Conservation (phyloP, 2,329 filamentous ascomycete species). For the Albifimbria verrucaria region DNA sequence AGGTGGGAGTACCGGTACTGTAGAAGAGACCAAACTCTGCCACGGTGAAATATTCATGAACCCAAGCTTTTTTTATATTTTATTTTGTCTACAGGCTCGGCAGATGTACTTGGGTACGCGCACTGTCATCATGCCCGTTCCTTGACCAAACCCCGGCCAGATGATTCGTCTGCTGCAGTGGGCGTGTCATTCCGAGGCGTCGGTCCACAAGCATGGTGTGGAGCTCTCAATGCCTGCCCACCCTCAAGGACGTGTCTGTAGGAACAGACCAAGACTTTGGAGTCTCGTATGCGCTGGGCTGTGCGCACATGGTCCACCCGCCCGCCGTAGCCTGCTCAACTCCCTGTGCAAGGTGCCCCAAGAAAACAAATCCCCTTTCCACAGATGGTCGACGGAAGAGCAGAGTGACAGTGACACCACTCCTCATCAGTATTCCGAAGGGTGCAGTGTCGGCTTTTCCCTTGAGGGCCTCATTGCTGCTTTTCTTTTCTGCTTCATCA, state of each 20-base stretch:
- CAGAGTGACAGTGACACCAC: neutral
- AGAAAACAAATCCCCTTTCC: constrained; percentile 29
- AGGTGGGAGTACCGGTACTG: no score
- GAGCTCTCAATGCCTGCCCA: neutral
- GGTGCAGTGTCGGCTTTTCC: neutral
- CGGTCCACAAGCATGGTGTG: neutral
- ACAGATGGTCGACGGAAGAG: constrained; percentile 12
- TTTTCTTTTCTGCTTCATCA: neutral
- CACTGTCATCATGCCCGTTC: neutral
- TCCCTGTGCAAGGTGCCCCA: no score
- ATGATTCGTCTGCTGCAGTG: neutral
- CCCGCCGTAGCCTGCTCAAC: neutral
- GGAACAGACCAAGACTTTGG: neutral
- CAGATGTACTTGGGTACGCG: neutral
- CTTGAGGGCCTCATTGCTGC: neutral
- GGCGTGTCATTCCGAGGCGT: neutral
- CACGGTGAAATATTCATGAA: no score
- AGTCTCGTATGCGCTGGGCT: constrained; percentile 15
- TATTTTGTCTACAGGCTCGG: no score
- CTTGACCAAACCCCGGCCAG: neutral
- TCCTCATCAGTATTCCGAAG: constrained; percentile 10
- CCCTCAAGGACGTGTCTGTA: neutral
- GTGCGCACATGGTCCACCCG: neutral
- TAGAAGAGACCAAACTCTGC: no score
- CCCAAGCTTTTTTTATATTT: no score